Percentiles rank a stretch among this genome's conserved stretches.
Evolutionary conservation across 805 yeast genomes (phyloP).

Genomic region (Lachancea quebecensis): DNA sequence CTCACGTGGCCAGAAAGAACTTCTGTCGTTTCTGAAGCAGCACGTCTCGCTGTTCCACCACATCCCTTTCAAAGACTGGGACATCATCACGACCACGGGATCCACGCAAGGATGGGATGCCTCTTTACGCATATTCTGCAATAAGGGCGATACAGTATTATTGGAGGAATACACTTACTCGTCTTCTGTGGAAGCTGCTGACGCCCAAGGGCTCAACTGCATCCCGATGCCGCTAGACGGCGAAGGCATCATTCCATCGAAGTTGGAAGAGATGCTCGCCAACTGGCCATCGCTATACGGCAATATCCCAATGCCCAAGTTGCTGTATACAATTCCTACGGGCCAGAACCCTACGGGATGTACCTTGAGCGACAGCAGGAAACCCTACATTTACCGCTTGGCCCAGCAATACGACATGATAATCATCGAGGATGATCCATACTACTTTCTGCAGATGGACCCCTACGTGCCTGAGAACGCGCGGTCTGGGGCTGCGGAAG

Average conservation of each 20-base stretch:
- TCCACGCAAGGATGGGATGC: constrained; percentile 81
- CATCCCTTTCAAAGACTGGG: constrained; percentile 55
- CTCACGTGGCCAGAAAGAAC: constrained; percentile 58
- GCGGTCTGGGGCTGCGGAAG: constrained; percentile 10
- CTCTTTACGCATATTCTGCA: constrained; percentile 58
- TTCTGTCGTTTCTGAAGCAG: constrained; percentile 50
- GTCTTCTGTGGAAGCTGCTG: constrained; percentile 70
- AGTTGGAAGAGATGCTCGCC: constrained; percentile 46
- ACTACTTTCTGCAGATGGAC: constrained; percentile 90
- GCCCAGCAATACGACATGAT: constrained; percentile 74
- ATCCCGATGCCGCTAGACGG: constrained; percentile 68
- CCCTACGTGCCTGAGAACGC: constrained; percentile 42
- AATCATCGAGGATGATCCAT: constrained; percentile 89
- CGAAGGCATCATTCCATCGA: constrained; percentile 63
- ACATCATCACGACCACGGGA: constrained; percentile 57
- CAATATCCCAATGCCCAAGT: constrained; percentile 55
- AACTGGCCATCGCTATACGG: constrained; percentile 50
- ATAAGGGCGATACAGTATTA: constrained; percentile 65
- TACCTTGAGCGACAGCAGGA: constrained; percentile 61
- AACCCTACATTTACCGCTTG: constrained; percentile 58
- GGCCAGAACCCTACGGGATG: constrained; percentile 97
- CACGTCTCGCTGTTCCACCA: constrained; percentile 38
- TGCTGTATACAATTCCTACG: constrained; percentile 78
- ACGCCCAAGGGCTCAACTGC: constrained; percentile 53
- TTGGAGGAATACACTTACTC: constrained; percentile 73